Evolutionary conservation across 495 filamentous ascomycete genomes (phyloP).

Genomic region (Aspergillus cristatus): DNA sequence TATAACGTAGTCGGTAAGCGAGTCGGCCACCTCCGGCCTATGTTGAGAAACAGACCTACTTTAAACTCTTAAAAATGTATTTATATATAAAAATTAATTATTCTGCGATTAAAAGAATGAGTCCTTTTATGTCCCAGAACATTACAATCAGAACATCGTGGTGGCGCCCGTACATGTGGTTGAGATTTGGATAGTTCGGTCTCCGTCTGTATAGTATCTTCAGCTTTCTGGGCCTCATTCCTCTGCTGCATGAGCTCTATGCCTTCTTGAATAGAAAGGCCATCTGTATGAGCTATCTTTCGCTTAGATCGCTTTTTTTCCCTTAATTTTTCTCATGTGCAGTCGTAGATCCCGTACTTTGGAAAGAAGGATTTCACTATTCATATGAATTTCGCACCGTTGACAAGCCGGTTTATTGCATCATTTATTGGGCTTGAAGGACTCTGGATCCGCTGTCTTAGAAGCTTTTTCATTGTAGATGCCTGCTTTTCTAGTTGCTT

Average conservation of each 20-base stretch:
- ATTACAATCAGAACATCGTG: slow-evolving; percentile 4
- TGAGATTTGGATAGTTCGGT: slow-evolving; percentile 1
- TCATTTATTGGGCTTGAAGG: too few relatives aligned
- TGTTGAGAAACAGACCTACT: too few relatives aligned
- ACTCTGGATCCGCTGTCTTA: too few relatives aligned
- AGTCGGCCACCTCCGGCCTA: too few relatives aligned
- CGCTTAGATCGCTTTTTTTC: slow-evolving; percentile 2
- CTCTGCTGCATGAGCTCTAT: slow-evolving; percentile 1
- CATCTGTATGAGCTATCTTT: slow-evolving; percentile 4
- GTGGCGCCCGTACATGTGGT: slow-evolving; percentile 1
- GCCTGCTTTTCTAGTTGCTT: slow-evolving; percentile 1
- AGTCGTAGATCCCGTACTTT: slow-evolving; percentile 1
- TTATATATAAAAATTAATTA: too few relatives aligned
- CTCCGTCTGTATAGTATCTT: slow-evolving; percentile 3
- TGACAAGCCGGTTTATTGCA: neutral
- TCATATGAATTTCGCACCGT: slow-evolving; percentile 1
- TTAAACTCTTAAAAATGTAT: too few relatives aligned
- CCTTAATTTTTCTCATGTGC: slow-evolving; percentile 1
- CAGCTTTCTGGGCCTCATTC: slow-evolving; percentile 5
- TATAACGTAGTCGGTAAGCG: too few relatives aligned
- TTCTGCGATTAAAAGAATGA: too few relatives aligned
- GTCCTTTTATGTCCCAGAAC: neutral
- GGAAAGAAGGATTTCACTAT: neutral
- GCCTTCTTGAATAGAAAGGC: slow-evolving; percentile 4
- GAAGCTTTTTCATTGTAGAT: neutral